phyloP scores from a whole-genome alignment of 164 flowering plant genomes.

The Vitis labrusca region DNA sequence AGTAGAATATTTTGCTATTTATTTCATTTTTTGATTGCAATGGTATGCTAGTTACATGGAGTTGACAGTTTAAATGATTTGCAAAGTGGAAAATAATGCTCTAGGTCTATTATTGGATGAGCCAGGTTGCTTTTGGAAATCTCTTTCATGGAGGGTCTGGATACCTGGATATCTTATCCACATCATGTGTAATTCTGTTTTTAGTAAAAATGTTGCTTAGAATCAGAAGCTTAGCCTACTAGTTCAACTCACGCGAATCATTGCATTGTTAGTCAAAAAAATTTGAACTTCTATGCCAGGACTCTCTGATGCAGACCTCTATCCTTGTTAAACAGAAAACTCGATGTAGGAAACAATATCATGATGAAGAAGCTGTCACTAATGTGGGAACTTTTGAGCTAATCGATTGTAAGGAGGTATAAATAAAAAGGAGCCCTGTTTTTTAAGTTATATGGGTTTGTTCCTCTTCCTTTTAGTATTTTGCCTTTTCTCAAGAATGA shows the following conservation, averaged over 20 bases:
- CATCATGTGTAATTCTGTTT: not conserved
- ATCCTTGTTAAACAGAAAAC: slow-evolving; percentile 40
- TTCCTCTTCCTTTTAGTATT: slow-evolving; percentile 3
- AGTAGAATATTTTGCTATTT: not conserved
- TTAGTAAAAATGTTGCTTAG: slow-evolving; percentile 1
- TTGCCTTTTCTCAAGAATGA: not conserved
- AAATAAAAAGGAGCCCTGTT: slow-evolving; percentile 20
- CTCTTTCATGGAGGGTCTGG: not conserved
- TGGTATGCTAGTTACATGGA: not conserved
- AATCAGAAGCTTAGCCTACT: slow-evolving; percentile 1
- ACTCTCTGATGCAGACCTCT: slow-evolving; percentile 39
- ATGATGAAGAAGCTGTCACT: slow-evolving; percentile 45
- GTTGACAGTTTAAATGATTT: not conserved
- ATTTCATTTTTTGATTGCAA: not conserved
- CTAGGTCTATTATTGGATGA: not conserved
- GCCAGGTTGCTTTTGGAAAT: not conserved
- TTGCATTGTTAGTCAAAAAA: slow-evolving; percentile 4
- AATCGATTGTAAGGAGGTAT: slow-evolving; percentile 54
- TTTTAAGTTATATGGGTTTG: slow-evolving; percentile 9
- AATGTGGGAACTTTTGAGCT: slow-evolving; percentile 55
- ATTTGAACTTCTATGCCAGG: slow-evolving; percentile 6
- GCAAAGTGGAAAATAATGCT: not conserved
- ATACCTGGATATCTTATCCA: not conserved
- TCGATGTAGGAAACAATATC: slow-evolving; percentile 31
- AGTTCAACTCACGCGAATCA: not conserved